Evolutionary conservation across 768 basidiomycete genomes (phyloP), one percentile per base, ranked within the genome.

Genomic region (Phylloporus sp.): DNA sequence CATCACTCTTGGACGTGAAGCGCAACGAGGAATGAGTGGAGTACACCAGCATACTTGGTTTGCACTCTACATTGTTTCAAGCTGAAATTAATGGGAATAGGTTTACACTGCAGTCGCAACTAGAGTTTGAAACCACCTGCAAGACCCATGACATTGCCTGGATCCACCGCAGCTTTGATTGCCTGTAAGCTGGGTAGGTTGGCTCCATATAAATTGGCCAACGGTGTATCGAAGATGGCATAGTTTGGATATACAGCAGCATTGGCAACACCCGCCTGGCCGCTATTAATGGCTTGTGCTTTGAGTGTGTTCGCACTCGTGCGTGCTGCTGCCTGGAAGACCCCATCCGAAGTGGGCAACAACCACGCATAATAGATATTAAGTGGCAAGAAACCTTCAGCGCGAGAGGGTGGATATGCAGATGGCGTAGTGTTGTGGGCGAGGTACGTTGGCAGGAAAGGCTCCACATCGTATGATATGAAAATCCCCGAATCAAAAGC

Each of bases 231-330:
- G 49, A 59, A 70, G 1, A 80, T 68, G 2, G 81, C 80, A 55
- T 81, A 83, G 59, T 85, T 85, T 10, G 73, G 69, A 57, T 86
- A 84, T 26, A 72, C 39, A 4, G 76, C 55, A 5, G 70, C 75
- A 24, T 70, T 58, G 8, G 53, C 60, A 12, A 73, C 49, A 40
- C 69, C 60, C 8, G 3, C 27, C 59, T 80, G 78, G 10, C 78
- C 80, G 23, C 73, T 71, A 18, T 59, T 59, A 7, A 72, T 56
- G 3, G 77, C 78, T n/a, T 72, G 65, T 11, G 64, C 49, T 6
- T 62, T 67, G 40, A 83, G 67, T 2, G 67, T 67, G 0, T 54
- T 67, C 0, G 73, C 66, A 50, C 72, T 78, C 20, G 67, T 51
- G n/a, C 62, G 60, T 4, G 66, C 62, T 1, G 77, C 74, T 18